phyloP scores from a whole-genome alignment of 768 basidiomycete genomes.

The Amanita fuliginea region DNA sequence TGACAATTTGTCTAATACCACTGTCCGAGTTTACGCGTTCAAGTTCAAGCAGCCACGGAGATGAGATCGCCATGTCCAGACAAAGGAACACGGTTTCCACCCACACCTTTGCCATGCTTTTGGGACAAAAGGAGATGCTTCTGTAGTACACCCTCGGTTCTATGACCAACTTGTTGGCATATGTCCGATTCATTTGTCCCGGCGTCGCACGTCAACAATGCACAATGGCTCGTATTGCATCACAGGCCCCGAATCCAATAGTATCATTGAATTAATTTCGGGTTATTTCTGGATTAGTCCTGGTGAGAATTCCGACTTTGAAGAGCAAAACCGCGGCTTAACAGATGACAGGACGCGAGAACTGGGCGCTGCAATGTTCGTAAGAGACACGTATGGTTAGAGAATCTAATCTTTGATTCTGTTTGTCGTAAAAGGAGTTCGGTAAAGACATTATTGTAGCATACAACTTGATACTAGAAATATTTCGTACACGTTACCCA shows the following conservation, averaged over 20 bases:
- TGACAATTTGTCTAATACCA: not conserved
- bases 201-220: not conserved
- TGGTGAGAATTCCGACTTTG: not conserved
- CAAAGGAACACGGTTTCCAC: not conserved
- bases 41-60: not conserved
- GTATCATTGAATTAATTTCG: not conserved
- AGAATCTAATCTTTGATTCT: not conserved
- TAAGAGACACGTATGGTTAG: not conserved
- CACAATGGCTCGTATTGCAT: not conserved
- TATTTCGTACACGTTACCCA: conserved; percentile 5
- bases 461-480: conserved; percentile 5
- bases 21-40: not conserved
- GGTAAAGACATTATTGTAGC: conserved; percentile 5
- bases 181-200: not conserved
- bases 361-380: not conserved
- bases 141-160: not conserved
- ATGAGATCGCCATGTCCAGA: not conserved
- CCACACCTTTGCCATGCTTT: not conserved
- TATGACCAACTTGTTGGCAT: not conserved
- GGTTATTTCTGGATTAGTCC: not conserved
- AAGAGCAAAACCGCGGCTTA: not conserved
- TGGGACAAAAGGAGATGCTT: not conserved
- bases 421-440: not conserved
- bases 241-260: not conserved
- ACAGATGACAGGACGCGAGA: not conserved